Base-by-base conservation (phyloP, 768 basidiomycete species). In the Leccinum truebloodii region DNA sequence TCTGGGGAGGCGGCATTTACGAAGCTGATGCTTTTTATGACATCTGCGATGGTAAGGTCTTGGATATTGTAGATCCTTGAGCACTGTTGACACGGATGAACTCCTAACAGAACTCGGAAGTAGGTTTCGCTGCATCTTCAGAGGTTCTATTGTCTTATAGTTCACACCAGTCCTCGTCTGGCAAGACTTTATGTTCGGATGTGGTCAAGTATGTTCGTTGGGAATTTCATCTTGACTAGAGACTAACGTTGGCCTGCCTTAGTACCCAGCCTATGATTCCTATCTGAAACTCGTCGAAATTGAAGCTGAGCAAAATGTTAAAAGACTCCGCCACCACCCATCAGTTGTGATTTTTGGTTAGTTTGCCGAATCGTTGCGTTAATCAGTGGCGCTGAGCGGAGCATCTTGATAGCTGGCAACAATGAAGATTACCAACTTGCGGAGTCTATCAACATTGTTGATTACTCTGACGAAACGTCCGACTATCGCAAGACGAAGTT, bases 121-220 rank as follows among this genome's bases (percentile, higher is more conserved):
- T 86, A 69, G 70, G 81, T 70, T 59, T 52, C 5, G 2, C 6
- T 35, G 2, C n/a, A 12, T 32, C 55, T 66, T 74, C 1, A 77
- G 73, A 24, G 66, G 13, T 9, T 14, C 26, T 6, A 2, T 57
- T 54, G 28, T 44, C 55, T 57, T n/a, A 65, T n/a, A 49, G 3
- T 50, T 24, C 14, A 7, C 30, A 59, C n/a, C 16, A 86, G 86
- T 98, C 52, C 80, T 97, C 35, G 94, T 97, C 30, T 97, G 95
- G 95, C 95, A 97, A 76, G 96, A 98, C 75, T 95, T 97, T 75
- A 89, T 92, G 89, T 98, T 98, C 72, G 94, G 88, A 34, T 97
- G 95, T 72, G 95, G 95, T 28, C 92, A 93, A 79, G 89, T 90
- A 61, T 16, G 76, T 46, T 57, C 65, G 24, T 34, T 61, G 32